Evolutionary conservation across 495 filamentous ascomycete species (phyloP).

Genomic region (Hyphodiscus hymeniophilus): DNA sequence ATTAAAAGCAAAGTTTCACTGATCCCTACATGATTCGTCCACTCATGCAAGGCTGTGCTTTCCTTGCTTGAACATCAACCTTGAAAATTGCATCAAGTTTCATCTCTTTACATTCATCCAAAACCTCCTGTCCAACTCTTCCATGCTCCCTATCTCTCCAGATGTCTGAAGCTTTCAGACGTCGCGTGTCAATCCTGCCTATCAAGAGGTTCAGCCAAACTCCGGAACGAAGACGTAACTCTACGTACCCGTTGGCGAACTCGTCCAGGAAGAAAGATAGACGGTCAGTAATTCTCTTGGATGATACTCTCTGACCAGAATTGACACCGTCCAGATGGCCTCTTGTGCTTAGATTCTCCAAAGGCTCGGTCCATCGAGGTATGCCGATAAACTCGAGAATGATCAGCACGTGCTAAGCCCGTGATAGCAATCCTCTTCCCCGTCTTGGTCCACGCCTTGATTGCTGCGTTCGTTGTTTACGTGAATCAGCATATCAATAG

Average conservation of each 20-base stretch:
- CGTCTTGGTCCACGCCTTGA: conserved; percentile 54
- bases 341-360: conserved; percentile 64
- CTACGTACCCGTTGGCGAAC: conserved; percentile 39
- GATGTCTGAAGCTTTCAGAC: conserved; percentile 1
- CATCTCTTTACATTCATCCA: background rate
- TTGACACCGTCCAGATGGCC: conserved; percentile 52
- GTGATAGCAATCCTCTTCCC: conserved; percentile 47
- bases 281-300: conserved; percentile 7
- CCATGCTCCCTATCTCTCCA: background rate
- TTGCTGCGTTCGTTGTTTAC: conserved; percentile 55
- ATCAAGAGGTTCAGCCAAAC: conserved; percentile 5
- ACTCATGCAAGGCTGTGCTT: background rate
- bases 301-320: background rate
- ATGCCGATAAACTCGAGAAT: background rate
- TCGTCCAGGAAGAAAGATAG: conserved; percentile 44
- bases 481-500: conserved; percentile 48
- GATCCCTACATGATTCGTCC: background rate
- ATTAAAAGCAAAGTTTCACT: background rate
- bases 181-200: conserved; percentile 15
- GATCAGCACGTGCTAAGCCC: conserved; percentile 1
- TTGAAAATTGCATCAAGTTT: background rate
- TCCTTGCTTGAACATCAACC: background rate
- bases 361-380: conserved; percentile 62
- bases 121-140: too few species aligned
- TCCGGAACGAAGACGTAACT: conserved; percentile 1